Base-by-base conservation (phyloP, 768 basidiomycete genomes). In the Tricholoma saponaceum region DNA sequence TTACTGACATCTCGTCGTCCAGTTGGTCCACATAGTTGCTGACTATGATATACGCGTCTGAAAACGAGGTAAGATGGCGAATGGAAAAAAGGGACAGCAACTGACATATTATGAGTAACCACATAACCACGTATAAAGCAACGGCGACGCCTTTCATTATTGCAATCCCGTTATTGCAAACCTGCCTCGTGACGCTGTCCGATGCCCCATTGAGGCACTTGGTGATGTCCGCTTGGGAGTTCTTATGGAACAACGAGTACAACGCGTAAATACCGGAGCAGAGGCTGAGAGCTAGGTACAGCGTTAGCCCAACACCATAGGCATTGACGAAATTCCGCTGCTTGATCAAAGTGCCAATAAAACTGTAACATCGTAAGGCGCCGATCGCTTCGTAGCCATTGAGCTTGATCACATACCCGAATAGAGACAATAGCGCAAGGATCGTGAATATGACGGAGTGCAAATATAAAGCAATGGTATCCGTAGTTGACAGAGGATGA, bases 101-200 rank as follows among this genome's bases (percentile, higher is more conserved):
- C 83, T 53, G 59, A 85, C 84, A 84, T 44, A 85, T 74, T 61
- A 80, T 74, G 55, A 84, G 59, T 51, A 83, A 64, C 83, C 83
- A 84, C 55, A 78, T 74, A 18, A 83, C 23, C 39, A 80, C 69
- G 62, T 80, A 81, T 52, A 80, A 57, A 22, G 70, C 76, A 39
- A 84, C 70, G 52, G 75, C 64, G 13, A 81, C 54, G 44, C 72
- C 74, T 58, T 81, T 79, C 62, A 74, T 66, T 41, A 80, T 60
- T 16, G 72, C 72, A 58, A 79, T 70, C 13, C 74, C 75, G 8
- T 67, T 73, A 52, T 72, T 68, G 67, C 83, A 84, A 2, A 74
- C 62, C 18, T 76, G 70, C 49, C 63, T 60, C n/a, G 71, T 70
- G 33, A 66, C 51, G 2, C 64, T 59, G 58, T 70, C 67, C 26